Percentiles rank a stretch among this genome's conserved stretches.
These are phyloP conservation scores for Aureobasidium musti DNA, from an alignment of 2,329 filamentous ascomycete genomes.

Conservation along the genomic window DNA sequence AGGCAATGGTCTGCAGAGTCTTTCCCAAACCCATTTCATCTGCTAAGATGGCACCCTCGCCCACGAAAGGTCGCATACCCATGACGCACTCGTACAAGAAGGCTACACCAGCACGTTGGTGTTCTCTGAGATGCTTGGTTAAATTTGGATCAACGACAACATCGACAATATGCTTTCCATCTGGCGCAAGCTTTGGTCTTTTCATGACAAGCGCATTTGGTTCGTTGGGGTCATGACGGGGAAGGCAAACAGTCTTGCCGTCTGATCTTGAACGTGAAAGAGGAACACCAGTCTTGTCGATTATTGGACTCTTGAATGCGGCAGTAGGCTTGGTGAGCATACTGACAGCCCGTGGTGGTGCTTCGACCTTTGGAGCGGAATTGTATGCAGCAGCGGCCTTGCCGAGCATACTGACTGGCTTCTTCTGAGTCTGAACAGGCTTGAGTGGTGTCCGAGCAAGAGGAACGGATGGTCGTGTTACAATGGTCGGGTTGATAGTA, in stretches of 20 bases:
- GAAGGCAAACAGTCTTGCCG: conserved; percentile 51
- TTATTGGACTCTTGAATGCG: conserved; percentile 63
- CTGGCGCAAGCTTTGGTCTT: conserved; percentile 56
- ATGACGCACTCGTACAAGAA: conserved; percentile 77
- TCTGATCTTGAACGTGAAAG: conserved; percentile 45
- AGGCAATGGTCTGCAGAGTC: conserved; percentile 69
- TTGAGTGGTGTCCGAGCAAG: conserved; percentile 22
- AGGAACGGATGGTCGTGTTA: conserved; percentile 18
- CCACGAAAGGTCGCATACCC: conserved; percentile 66
- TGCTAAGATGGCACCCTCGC: conserved; percentile 69
- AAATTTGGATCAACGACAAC: conserved; percentile 71
- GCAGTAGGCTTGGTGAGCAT: conserved; percentile 44
- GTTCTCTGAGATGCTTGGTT: conserved; percentile 62
- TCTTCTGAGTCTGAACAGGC: conserved; percentile 19
- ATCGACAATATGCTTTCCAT: conserved; percentile 67
- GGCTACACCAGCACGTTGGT: conserved; percentile 68
- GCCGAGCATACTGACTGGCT: conserved; percentile 26
- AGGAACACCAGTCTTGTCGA: conserved; percentile 53
- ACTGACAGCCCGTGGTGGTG: neutral
- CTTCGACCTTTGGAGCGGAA: conserved; percentile 39
- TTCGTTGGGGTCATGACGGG: conserved; percentile 65
- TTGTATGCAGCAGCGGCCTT: conserved; percentile 10
- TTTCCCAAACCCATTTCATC: conserved; percentile 78
- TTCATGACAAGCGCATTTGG: conserved; percentile 68
- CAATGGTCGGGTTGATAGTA: neutral